Evolutionary conservation across 2,329 filamentous ascomycete species (phyloP).

Genomic region (Clonostachys byssicola): DNA sequence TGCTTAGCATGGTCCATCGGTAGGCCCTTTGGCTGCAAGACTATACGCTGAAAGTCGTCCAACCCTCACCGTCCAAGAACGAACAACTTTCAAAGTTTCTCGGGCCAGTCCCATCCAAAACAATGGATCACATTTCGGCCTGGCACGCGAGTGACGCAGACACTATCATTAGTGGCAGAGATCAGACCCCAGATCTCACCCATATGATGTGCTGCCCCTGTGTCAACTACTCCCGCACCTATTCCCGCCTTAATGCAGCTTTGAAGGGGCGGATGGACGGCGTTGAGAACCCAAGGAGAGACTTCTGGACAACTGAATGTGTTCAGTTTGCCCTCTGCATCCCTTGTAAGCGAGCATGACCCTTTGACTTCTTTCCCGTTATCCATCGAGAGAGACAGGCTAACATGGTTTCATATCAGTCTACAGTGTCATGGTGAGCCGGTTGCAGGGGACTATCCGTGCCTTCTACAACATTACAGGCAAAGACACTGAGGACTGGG

Average conservation of each 20-base stretch:
- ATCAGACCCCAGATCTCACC: too few species aligned
- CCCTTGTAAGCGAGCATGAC: slow-evolving; percentile 13
- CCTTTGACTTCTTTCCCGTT: not conserved
- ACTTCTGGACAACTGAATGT: slow-evolving; percentile 14
- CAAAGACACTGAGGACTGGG: slow-evolving; percentile 10
- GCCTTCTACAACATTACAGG: slow-evolving; percentile 24
- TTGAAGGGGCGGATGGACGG: slow-evolving; percentile 5
- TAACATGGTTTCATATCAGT: slow-evolving; percentile 10
- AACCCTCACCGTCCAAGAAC: not conserved
- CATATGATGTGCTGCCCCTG: slow-evolving; percentile 12
- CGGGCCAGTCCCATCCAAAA: not conserved
- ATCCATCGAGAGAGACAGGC: not conserved
- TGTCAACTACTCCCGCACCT: slow-evolving; percentile 16
- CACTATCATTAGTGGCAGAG: slow-evolving; percentile 5
- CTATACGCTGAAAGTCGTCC: not conserved
- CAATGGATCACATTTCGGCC: slow-evolving; percentile 4
- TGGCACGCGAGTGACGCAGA: slow-evolving; percentile 1
- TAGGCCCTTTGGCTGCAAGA: too few species aligned
- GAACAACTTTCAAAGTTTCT: not conserved
- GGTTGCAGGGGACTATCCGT: slow-evolving; percentile 21
- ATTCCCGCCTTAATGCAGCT: slow-evolving; percentile 11
- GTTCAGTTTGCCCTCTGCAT: slow-evolving; percentile 12
- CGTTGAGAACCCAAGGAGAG: not conserved
- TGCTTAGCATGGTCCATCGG: too few species aligned
- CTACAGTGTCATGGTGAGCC: slow-evolving; percentile 18